Base-by-base conservation (phyloP, 2,329 filamentous ascomycete genomes). In the Cordyceps cateniannulata region DNA sequence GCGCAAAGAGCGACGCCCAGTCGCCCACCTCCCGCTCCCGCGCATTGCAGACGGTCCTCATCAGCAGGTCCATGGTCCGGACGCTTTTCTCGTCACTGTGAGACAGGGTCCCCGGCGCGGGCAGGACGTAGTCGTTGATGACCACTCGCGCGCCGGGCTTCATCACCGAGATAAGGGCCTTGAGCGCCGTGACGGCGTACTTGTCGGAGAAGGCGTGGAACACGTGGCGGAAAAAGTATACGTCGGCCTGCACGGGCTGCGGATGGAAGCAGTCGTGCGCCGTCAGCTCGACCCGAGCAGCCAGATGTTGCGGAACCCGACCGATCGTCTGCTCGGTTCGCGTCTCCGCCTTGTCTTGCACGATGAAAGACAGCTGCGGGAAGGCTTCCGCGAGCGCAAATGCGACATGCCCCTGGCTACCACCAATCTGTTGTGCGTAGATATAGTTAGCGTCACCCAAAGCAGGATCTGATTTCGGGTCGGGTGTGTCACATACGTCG, bases 201-300 rank as follows among this genome's bases (percentile, higher is more conserved):
- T 75, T 74, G 50, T 82, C 80, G 0, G 80, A 76, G 70, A 81
- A 82, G 70, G 84, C 81, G 69, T 85, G 81, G 29, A 85, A 71
- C 62, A 85, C 81, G 71, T 77, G 77, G 48, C 80, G 78, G 68
- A 84, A 76, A 59, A 83, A 72, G 70, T 84, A 85, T 32, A 82
- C 70, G 63, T 81, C 80, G 1, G 79, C 82, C 1, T 69, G 75
- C 8, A 79, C 72, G 0, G 77, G 74, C 68, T 85, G 82, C 32
- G 75, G 72, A 3, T 73, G 69, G 68, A 84, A 82, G 66, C 85
- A 82, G 66, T 83, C 77, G 68, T 85, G 81, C 3, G 71, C 72
- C 62, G 72, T 70, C 67, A 79, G 72, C 29, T 62, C 63, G 29
- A 80, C 72, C 27, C 76, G 64, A 6, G 65, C 61, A 0, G 70